Base-by-base conservation (phyloP, 2,329 filamentous ascomycete genomes). In the Claviceps digitariae region DNA sequence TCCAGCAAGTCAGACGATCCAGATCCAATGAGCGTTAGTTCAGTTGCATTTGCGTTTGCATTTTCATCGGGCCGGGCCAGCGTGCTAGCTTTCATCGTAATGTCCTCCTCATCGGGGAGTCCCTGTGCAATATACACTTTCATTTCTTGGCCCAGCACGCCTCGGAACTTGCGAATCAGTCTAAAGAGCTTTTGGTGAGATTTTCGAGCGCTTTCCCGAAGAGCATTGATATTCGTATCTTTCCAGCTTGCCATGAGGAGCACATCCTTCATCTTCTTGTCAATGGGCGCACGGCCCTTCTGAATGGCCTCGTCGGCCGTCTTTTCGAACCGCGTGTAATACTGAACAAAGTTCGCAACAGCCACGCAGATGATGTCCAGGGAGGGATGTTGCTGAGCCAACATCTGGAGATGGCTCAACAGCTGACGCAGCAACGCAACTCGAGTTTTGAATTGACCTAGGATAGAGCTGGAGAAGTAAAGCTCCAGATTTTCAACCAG, bases 201-300 rank as follows among this genome's bases (percentile, higher is more conserved):
- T 56, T 84, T 85, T 61, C 86, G 84, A 1, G 93, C 90, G 67
- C 91, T 97, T 63, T 96, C 90, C 59, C 84, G 81, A 17, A 98
- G 73, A 1, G 89, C 87, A 48, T 85, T 84, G 57, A 98, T 94
- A 62, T 97, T 98, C 23, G 88, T 95, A 61, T 98, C 93, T 66
- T 95, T 96, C 94, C 94, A 98, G 67, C 90, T 96, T 8, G 90
- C 90, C 61, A 98, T 74, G 51, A 95, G 81, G 17, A 98, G 78
- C n/a, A 96, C 83, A 60, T 97, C 87, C 65, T 86, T 91, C 77
- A 97, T 88, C 54, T 89, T 83, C 68, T 90, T 95, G 66, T 97
- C 91, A n/a, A 97, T 76, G 0, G 78, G 75, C 7, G 75, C 72
- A 53, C 89, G 81, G n/a, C 84, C 86, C 46, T 79, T 80, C 21